Evolutionary conservation across 805 yeast genomes (phyloP).

Genomic region (Nakazawaea wickerhamii): DNA sequence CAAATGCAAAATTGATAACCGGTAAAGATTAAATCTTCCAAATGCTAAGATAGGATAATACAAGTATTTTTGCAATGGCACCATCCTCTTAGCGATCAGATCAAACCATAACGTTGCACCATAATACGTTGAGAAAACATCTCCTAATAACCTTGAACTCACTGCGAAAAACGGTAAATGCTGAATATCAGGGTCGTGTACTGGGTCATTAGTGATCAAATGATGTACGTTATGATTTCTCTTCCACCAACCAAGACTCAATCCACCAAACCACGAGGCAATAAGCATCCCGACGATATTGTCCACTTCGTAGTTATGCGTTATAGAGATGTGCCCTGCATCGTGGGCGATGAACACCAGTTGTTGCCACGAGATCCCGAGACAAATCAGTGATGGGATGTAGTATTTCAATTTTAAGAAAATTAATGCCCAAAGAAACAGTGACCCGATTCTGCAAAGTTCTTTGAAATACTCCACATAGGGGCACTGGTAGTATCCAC

Average conservation of each 20-base stretch:
- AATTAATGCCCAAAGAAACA: slow-evolving; percentile 45
- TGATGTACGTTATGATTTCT: slow-evolving; percentile 93
- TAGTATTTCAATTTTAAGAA: slow-evolving; percentile 43
- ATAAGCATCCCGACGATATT: slow-evolving; percentile 66
- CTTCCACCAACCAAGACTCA: slow-evolving; percentile 94
- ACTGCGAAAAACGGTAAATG: slow-evolving; percentile 91
- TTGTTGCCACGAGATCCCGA: slow-evolving; percentile 88
- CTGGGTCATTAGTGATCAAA: slow-evolving; percentile 85
- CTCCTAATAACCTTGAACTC: slow-evolving; percentile 59
- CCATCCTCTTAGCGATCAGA: slow-evolving; percentile 46
- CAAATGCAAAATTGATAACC: slow-evolving; percentile 75
- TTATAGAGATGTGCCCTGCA: slow-evolving; percentile 80
- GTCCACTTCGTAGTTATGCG: slow-evolving; percentile 75
- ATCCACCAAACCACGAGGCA: slow-evolving; percentile 82
- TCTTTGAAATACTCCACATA: slow-evolving; percentile 74
- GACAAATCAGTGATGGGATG: slow-evolving; percentile 50
- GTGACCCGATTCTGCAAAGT: slow-evolving; percentile 47
- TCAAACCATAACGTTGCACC: slow-evolving; percentile 66
- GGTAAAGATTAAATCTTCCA: slow-evolving; percentile 81
- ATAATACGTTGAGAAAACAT: slow-evolving; percentile 76
- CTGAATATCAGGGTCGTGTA: slow-evolving; percentile 92
- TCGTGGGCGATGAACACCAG: slow-evolving; percentile 85
- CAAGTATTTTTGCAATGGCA: slow-evolving; percentile 62
- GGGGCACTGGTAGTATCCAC: slow-evolving; percentile 66
- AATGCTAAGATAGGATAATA: slow-evolving; percentile 78